Evolutionary conservation across 2,329 filamentous ascomycete genomes (phyloP), one percentile per base, ranked within the genome.

Genomic region (Zopfia rhizophila): DNA sequence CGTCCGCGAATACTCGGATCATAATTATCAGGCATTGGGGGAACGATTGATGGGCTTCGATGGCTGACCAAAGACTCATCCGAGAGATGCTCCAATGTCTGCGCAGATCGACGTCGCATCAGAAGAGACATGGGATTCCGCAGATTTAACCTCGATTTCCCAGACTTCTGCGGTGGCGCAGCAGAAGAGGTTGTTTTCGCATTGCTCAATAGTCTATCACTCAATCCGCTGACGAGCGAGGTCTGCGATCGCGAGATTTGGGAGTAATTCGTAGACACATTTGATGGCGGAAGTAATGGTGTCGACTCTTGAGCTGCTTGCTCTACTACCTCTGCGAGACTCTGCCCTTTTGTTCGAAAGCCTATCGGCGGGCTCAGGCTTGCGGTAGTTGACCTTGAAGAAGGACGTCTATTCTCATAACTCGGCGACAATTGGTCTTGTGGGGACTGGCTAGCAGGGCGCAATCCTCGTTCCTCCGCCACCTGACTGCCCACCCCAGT

Each of bases 1-100:
- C 81, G 84, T 13, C 84, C 84, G 39, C 82, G 78, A 47, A 86
- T 87, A 40, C 83, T 76, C 10, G 83, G 83, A 56, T 86, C 83
- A 58, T 84, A 86, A 56, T 85, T 80, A 46, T 83, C 82, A 2
- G 82, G 82, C 40, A 82, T 75, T 2, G 79, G 76, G 3, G 69
- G 68, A 13, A 80, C 70, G 30, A 69, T 65, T 6, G 65, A 54
- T 10, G 78, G 60, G 38, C 74, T 79, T 27, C 74, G 75, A 19
- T 77, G 74, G 14, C 75, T 77, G 22, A 80, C 74, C 5, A 78
- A 76, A 13, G 76, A 69, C 31, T 83, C 80, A 22, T 83, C 81
- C 10, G 75, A 68, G 2, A 74, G 61, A 21, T 68, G 63, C 22
- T 75, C 75, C 12, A 78, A 58, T 1, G 76, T 67, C 52, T 82